phyloP scores from a whole-genome alignment of 1,284 basidiomycete species.

The Malassezia globosa region DNA sequence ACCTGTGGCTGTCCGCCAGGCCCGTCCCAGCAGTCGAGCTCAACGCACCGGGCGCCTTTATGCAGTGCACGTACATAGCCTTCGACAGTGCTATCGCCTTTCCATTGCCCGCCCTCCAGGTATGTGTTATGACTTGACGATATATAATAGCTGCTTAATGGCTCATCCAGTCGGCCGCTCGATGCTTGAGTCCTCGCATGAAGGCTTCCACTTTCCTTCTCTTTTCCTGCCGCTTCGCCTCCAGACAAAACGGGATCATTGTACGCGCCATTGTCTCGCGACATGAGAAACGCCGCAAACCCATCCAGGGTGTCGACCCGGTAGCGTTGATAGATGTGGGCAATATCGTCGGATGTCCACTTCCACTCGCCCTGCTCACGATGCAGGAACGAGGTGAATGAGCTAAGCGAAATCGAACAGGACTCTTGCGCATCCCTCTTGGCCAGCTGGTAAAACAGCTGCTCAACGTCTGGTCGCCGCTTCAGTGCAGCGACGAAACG shows the following conservation, averaged over 20 bases:
- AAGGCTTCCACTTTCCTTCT: not conserved
- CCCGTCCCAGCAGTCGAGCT: constrained; percentile 81
- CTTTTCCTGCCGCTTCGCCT: too few species aligned
- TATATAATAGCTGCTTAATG: constrained; percentile 78
- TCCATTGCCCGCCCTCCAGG: constrained; percentile 81
- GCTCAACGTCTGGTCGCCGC: constrained; percentile 65
- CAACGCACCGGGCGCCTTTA: constrained; percentile 76
- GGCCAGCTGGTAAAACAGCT: constrained; percentile 35
- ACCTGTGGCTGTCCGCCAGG: constrained; percentile 50
- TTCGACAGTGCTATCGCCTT: constrained; percentile 85
- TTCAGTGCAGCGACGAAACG: constrained; percentile 75
- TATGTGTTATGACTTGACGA: constrained; percentile 97
- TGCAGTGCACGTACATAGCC: constrained; percentile 87
- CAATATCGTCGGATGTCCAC: constrained; percentile 1
- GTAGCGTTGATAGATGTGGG: constrained; percentile 10
- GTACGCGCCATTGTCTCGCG: constrained; percentile 28
- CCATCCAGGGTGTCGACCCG: constrained; percentile 26
- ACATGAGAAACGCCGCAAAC: constrained; percentile 35
- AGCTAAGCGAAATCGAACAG: not conserved
- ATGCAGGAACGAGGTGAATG: constrained; percentile 16
- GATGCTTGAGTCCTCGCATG: too few species aligned
- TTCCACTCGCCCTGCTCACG: constrained; percentile 28
- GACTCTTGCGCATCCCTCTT: not conserved
- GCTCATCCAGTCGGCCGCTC: constrained; percentile 55
- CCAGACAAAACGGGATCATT: too few species aligned